A percentile compares a stretch with the other conserved stretches of the same genome.
phyloP scores from a whole-genome alignment of 306 rosid genomes.

The Gastrolobium villosum region DNA sequence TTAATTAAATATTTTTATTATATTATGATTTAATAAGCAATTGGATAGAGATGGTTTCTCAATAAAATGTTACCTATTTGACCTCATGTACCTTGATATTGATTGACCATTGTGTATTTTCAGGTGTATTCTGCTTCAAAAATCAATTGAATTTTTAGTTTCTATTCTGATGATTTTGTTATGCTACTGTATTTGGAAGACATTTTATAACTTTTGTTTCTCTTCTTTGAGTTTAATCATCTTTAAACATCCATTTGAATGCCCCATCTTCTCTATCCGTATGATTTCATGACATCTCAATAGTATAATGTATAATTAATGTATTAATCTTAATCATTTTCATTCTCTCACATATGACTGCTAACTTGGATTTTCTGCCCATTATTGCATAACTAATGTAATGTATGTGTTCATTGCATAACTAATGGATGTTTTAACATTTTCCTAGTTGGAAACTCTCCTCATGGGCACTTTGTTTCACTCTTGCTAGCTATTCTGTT shows the following conservation, averaged over 20 bases:
- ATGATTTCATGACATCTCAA: conserved; percentile 7
- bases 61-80: no score
- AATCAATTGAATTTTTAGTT: background rate
- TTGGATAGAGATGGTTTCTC: no score
- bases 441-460: no score
- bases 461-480: no score
- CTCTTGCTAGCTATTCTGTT: no score
- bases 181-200: background rate
- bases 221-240: background rate
- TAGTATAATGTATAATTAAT: background rate
- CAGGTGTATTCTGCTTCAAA: background rate
- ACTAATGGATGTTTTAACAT: no score
- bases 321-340: conserved; percentile 4
- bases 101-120: no score
- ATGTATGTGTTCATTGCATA: conserved; percentile 7
- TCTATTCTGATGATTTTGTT: background rate
- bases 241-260: background rate
- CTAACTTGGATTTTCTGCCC: conserved; percentile 7
- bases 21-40: no score
- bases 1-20: no score
- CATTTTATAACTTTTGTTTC: background rate
- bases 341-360: background rate
- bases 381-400: background rate
- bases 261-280: background rate
- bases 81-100: no score